Evolutionary conservation across 768 basidiomycete species (phyloP).

Genomic region (Leccinum subgranulosum): DNA sequence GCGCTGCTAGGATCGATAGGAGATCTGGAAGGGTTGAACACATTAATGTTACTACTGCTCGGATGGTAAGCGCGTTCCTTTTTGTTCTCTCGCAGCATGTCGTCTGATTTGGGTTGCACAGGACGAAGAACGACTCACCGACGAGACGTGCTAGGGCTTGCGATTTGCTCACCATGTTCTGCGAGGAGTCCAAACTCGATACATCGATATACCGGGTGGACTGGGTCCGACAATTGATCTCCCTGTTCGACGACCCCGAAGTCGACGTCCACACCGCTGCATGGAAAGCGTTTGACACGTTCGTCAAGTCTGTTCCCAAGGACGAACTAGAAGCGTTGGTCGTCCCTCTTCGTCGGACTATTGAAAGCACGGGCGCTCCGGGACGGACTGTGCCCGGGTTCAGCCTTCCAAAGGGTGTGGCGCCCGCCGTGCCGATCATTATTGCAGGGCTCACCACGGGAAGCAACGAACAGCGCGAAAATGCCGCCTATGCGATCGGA

Average conservation of each 20-base stretch:
- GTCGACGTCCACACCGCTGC: conserved; percentile 79
- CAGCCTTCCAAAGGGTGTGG: conserved; percentile 77
- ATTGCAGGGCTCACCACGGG: conserved; percentile 92
- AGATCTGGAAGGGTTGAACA: conserved; percentile 87
- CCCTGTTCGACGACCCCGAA: conserved; percentile 75
- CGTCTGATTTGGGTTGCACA: conserved; percentile 26
- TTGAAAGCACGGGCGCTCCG: conserved; percentile 80
- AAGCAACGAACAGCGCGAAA: conserved; percentile 92
- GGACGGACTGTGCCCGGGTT: conserved; percentile 83
- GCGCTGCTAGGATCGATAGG: conserved; percentile 75
- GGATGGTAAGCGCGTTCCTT: conserved; percentile 62
- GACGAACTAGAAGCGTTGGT: conserved; percentile 91
- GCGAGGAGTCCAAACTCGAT: conserved; percentile 79
- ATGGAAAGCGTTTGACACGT: conserved; percentile 77
- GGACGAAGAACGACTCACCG: conserved; percentile 77
- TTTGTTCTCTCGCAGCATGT: neutral
- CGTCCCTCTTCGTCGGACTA: conserved; percentile 81
- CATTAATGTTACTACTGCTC: conserved; percentile 82
- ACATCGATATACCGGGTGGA: conserved; percentile 84
- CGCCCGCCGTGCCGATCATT: conserved; percentile 81
- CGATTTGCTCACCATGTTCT: conserved; percentile 76
- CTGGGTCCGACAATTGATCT: conserved; percentile 89
- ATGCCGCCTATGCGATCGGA: conserved; percentile 94
- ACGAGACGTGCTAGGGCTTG: conserved; percentile 76
- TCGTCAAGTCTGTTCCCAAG: conserved; percentile 88